Base-by-base conservation (phyloP, 495 filamentous ascomycete species). In the Penicillium roqueforti region DNA sequence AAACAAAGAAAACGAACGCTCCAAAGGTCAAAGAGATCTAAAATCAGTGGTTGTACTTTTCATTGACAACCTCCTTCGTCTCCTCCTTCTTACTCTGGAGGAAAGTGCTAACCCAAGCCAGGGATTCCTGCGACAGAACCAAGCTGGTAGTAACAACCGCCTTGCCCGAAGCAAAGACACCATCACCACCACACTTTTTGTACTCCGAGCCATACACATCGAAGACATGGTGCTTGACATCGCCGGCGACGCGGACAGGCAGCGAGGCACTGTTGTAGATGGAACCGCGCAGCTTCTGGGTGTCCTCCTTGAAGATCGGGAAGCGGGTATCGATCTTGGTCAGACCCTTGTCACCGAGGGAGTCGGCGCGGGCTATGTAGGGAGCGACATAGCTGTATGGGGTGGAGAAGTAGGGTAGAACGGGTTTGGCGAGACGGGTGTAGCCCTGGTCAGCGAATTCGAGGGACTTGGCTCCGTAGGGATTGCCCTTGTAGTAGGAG, bases 221-320 rank as follows among this genome's bases (percentile, higher is more conserved):
- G 60, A 86, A 70, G 55, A 96, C 75, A 65, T 97, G 90, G 54
- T 84, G 77, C 73, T 86, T 90, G 59, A 84, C 83, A 56, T 88
- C 79, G n/a, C 71, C 74, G 10, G 80, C 82, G 45, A 90, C 69
- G 23, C 78, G 77, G 41, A 87, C 66, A 13, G 92, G 92, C 62
- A 84, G 81, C 55, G 76, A 79, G 29, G 84, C 80, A n/a, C 80
- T 70, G 55, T 81, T 74, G 60, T 83, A 76, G 62, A 88, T 80
- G 11, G 81, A 84, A 54, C 71, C 76, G 66, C 84, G 81, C 52
- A 98, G 79, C 68, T 88, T 88, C 36, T 83, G 72, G 9, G 90
- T 91, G 19, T 92, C 85, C 70, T 96, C 87, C 76, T 90, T 96
- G 60, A 98, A 83, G 62, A 88, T 80, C 25, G 93, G 93, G 76